phyloP scores from a whole-genome alignment of 75 land plant species.

The Pinus tabuliformis region DNA sequence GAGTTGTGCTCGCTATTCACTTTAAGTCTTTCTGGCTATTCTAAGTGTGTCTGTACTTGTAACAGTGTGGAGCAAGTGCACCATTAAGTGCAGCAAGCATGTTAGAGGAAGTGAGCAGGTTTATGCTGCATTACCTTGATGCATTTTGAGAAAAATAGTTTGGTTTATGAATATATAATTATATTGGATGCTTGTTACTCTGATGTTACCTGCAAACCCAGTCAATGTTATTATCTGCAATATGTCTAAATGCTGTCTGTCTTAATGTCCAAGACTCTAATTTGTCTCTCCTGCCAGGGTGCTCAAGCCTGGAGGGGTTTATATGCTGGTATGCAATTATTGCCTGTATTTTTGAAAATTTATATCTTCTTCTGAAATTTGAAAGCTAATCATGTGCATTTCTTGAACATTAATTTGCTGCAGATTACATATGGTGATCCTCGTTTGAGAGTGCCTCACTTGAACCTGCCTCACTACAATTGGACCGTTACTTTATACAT shows the following conservation, averaged over 20 bases:
- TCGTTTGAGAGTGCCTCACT: slow-evolving; percentile 70
- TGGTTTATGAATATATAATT: background rate
- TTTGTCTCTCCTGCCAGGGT: slow-evolving; percentile 48
- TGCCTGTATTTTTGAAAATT: background rate
- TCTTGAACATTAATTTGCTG: background rate
- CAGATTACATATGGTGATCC: slow-evolving; percentile 99
- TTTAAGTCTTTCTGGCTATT: background rate
- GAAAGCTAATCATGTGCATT: background rate
- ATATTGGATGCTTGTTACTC: background rate
- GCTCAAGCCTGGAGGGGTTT: slow-evolving; percentile 88
- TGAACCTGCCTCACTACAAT: slow-evolving; percentile 41
- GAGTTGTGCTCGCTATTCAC: background rate
- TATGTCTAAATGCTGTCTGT: background rate
- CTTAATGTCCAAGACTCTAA: background rate
- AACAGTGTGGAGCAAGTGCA: slow-evolving; percentile 88
- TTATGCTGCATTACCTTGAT: slow-evolving; percentile 6
- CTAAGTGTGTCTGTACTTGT: background rate
- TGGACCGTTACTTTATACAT: slow-evolving; percentile 71
- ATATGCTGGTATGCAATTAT: slow-evolving; percentile 71
- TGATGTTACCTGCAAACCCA: background rate
- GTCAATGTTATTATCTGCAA: background rate
- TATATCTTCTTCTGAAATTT: background rate
- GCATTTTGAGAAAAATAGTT: background rate
- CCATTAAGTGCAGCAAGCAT: slow-evolving; percentile 64
- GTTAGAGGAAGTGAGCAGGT: slow-evolving; percentile 96